Base-by-base conservation (phyloP, 352 stramenopile genomes). In the Globisporangium splendens region DNA sequence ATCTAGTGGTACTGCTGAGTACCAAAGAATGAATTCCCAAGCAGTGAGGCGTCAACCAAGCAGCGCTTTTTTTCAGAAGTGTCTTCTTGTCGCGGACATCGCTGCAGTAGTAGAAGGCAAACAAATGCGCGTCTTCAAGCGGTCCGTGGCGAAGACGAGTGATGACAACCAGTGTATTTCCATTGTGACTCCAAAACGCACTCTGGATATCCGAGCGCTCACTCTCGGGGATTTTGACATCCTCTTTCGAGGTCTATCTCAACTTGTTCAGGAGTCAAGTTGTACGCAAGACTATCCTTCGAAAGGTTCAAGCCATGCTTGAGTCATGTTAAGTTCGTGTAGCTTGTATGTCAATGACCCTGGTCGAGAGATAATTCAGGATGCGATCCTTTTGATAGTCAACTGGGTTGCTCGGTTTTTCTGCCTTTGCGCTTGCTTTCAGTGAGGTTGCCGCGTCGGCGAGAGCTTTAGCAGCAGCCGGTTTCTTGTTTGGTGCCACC, bases 151-250 rank as follows among this genome's bases (percentile, higher is more conserved):
- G 20, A 68, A 42, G 44, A 58, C 59, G 21, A 68, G 65, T 4
- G 66, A 70, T 38, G 69, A 69, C 2, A 53, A 46, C 1, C 38
- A 62, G 33, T 83, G 73, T 42, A 53, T 83, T 20, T 80, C 73
- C 17, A 63, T 83, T 21, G 59, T 80, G 46, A 70, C 68, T 1
- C 50, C 71, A 15, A 70, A 52, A 1, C 55, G 73, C 41, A 83
- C 73, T 8, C 69, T 83, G 15, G 73, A 80, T 56, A 59, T 83
- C n/a, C 71, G 63, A 48, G 66, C 73, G 0, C 50, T 75, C 42
- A 69, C 62, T 18, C 48, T 55, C 41, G 54, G 74, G 35, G 63
- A 61, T n/a, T 74, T 78, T 33, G 62, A 78, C 48, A 50, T 66
- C 20, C 61, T 83, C 0, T 67, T 66, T 18, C 54, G 56, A 1